Base-by-base conservation (phyloP, 495 filamentous ascomycete species). In the Oleoguttula mirabilis region DNA sequence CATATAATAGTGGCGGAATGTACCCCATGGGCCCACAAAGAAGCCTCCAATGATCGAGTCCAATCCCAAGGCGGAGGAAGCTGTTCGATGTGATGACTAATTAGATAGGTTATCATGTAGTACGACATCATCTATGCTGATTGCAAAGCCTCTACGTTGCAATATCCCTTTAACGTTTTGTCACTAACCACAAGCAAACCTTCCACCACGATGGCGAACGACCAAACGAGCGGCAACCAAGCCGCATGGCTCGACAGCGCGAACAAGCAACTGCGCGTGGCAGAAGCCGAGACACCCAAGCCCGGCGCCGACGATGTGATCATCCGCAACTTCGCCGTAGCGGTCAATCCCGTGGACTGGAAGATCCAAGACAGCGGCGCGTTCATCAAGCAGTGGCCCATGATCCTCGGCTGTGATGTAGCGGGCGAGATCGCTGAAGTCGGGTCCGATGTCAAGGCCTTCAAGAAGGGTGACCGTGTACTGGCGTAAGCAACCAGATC, bases 391-490 rank as follows among this genome's bases (percentile, higher is more conserved):
- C 49, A 50, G n/a, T 67, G 61, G 36, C 65, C 66, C 6, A 59
- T 50, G 14, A 49, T 68, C 15, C 57, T 67, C 21, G 66, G 66
- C 21, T 54, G 41, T 16, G 68, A 72, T 32, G 52, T 67, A 8
- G 62, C 64, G 1, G 68, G 68, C 22, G 59, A 61, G 43, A 54
- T 71, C n/a, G 46, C 58, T 35, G 57, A 55, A 27, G 60, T 68
- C 14, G 67, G 68, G 10, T 24, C 46, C 8, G 48, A 39, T n/a
- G 64, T 68, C 21, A 64, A 48, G 7, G 41, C 52, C n/a, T 52
- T 71, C 51, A 62, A 66, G 52, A 61, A 59, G 27, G 68, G 68
- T 17, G 60, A 72, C 22, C 55, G 66, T 11, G 66, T 70, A 7
- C 45, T 62, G 19, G 62, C 57, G 60, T 62, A 50, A 21, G 51